Conservation (phyloP, 2,329 filamentous ascomycete species). For the Pyrenochaeta sp. region DNA sequence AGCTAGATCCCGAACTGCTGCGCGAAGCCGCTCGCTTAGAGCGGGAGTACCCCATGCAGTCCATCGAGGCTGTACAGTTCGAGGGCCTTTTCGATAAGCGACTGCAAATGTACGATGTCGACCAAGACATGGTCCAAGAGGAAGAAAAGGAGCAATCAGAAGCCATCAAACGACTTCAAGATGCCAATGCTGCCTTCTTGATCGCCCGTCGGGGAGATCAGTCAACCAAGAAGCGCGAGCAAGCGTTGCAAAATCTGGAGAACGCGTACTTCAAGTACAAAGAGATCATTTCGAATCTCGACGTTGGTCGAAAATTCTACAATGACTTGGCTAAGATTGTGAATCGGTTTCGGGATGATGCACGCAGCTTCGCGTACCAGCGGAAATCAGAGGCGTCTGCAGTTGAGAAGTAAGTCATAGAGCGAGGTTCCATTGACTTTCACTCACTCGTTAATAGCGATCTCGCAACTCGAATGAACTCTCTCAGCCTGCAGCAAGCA, state of each 20-base stretch:
- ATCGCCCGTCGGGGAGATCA: slow-evolving; percentile 73
- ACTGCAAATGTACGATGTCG: slow-evolving; percentile 81
- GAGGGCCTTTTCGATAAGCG: slow-evolving; percentile 88
- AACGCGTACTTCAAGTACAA: slow-evolving; percentile 96
- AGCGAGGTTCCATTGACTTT: background rate
- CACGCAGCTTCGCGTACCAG: slow-evolving; percentile 79
- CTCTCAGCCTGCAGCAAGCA: slow-evolving; percentile 60
- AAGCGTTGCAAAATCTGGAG: slow-evolving; percentile 85
- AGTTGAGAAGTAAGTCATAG: slow-evolving; percentile 73
- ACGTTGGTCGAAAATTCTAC: slow-evolving; percentile 94
- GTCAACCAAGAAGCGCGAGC: slow-evolving; percentile 77
- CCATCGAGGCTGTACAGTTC: slow-evolving; percentile 87
- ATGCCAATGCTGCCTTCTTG: slow-evolving; percentile 81
- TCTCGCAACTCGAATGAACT: slow-evolving; percentile 67
- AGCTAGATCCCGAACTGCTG: slow-evolving; percentile 74
- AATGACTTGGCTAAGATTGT: slow-evolving; percentile 93
- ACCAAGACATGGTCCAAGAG: slow-evolving; percentile 73
- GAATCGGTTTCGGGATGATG: slow-evolving; percentile 82
- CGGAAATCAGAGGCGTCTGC: slow-evolving; percentile 81
- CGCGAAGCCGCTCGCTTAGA: slow-evolving; percentile 85
- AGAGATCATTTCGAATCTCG: slow-evolving; percentile 90
- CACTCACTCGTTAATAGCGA: slow-evolving; percentile 54
- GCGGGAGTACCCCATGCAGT: slow-evolving; percentile 82
- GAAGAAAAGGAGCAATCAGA: slow-evolving; percentile 81
- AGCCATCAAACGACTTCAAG: slow-evolving; percentile 72